Conservation (phyloP, 1,284 basidiomycete genomes). For the Moesziomyces aphidis region DNA sequence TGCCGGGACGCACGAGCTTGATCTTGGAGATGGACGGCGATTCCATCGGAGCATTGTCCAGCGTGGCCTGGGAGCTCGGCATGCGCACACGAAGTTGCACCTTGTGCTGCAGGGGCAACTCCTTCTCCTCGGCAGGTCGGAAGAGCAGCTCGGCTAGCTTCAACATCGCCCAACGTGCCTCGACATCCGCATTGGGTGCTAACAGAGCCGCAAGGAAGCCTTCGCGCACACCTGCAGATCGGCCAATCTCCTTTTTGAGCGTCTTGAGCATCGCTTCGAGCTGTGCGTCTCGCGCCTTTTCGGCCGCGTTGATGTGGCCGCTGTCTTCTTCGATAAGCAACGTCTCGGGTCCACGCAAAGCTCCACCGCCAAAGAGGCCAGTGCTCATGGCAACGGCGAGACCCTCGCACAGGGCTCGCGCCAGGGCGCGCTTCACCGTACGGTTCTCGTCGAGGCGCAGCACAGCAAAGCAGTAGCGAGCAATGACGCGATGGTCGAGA, state of each 20-base stretch:
- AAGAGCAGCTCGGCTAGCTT: conserved; percentile 93
- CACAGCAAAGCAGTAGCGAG: conserved; percentile 90
- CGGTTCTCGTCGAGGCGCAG: conserved; percentile 87
- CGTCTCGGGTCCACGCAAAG: conserved; percentile 44
- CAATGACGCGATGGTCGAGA: conserved; percentile 74
- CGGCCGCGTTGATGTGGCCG: conserved; percentile 42
- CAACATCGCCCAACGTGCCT: conserved; percentile 89
- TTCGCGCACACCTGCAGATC: conserved; percentile 64
- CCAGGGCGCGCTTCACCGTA: conserved; percentile 84
- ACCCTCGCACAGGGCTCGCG: conserved; percentile 85
- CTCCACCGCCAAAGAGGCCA: conserved; percentile 78
- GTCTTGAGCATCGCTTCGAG: conserved; percentile 70
- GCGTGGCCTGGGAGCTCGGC: conserved; percentile 44
- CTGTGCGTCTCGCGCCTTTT: conserved; percentile 70
- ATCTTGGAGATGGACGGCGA: conserved; percentile 47
- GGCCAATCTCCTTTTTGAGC: conserved; percentile 64
- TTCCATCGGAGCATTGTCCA: conserved; percentile 20
- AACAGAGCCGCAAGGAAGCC: conserved; percentile 63
- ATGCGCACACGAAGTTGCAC: conserved; percentile 74
- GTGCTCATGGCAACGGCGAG: conserved; percentile 87
- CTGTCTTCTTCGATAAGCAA: conserved; percentile 53
- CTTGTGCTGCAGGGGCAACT: conserved; percentile 57
- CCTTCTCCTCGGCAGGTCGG: conserved; percentile 71
- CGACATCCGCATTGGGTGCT: conserved; percentile 76
- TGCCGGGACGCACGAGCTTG: conserved; percentile 41